Evolutionary conservation across 1,139 yeast species (phyloP).

Genomic region (Martiniozyma asiatica): DNA sequence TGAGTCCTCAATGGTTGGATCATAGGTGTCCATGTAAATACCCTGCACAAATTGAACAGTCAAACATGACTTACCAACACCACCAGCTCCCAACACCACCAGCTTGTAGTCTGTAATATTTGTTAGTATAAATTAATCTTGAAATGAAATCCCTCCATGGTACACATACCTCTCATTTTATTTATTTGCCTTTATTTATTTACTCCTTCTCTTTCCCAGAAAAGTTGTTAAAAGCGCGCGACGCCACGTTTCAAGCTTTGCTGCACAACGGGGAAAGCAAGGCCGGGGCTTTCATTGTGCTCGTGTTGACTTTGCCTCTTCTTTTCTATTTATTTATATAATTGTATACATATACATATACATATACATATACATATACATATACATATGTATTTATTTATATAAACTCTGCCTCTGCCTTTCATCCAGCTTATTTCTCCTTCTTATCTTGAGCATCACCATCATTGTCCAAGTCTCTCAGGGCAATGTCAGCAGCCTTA

Average conservation of each 20-base stretch:
- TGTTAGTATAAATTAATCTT: slow-evolving; percentile 3
- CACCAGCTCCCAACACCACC: slow-evolving; percentile 97
- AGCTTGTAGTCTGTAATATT: slow-evolving; percentile 59
- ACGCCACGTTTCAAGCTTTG: too few relatives aligned
- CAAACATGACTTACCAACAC: slow-evolving; percentile 94
- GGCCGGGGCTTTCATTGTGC: too few relatives aligned
- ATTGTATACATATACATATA: too few relatives aligned
- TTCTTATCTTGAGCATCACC: slow-evolving; percentile 11
- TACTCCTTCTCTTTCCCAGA: too few relatives aligned
- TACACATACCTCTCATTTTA: slow-evolving; percentile 9
- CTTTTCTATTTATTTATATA: too few relatives aligned
- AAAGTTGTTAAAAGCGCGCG: too few relatives aligned
- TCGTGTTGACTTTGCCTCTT: too few relatives aligned
- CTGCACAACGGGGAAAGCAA: too few relatives aligned
- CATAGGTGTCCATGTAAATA: slow-evolving; percentile 90
- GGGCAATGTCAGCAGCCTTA: slow-evolving; percentile 84
- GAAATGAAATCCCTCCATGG: not conserved
- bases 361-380: too few relatives aligned
- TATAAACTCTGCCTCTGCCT: too few relatives aligned
- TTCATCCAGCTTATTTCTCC: not conserved
- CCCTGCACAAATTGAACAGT: slow-evolving; percentile 87
- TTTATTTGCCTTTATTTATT: not conserved
- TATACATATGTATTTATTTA: too few relatives aligned
- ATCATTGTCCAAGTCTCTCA: slow-evolving; percentile 24
- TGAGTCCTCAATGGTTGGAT: slow-evolving; percentile 96